Evolutionary conservation across 768 basidiomycete genomes (phyloP).

Genomic region (Tylopilus cervinicoccineus): DNA sequence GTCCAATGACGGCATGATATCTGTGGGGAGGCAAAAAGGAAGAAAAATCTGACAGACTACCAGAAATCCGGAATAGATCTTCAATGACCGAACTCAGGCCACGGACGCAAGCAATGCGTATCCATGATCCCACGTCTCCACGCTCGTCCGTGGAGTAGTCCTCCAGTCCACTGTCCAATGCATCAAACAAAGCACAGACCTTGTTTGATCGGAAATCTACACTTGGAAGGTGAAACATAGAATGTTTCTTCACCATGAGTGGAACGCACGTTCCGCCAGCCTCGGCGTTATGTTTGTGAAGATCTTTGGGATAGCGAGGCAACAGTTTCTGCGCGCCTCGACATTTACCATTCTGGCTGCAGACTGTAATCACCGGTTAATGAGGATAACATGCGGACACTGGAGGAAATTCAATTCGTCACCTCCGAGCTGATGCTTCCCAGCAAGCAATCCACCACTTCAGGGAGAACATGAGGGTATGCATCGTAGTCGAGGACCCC

Average conservation of each 20-base stretch:
- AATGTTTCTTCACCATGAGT: slow-evolving; percentile 6
- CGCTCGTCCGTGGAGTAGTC: slow-evolving; percentile 95
- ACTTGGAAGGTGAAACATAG: slow-evolving; percentile 9
- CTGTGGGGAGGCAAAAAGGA: slow-evolving; percentile 56
- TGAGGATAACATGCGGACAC: slow-evolving; percentile 17
- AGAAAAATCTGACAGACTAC: slow-evolving; percentile 42
- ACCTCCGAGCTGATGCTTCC: slow-evolving; percentile 55
- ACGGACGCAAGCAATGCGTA: slow-evolving; percentile 73
- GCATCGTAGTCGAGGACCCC: slow-evolving; percentile 64
- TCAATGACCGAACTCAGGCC: slow-evolving; percentile 55
- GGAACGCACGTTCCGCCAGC: slow-evolving; percentile 43
- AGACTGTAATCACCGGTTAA: slow-evolving; percentile 28
- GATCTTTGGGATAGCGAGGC: slow-evolving; percentile 43
- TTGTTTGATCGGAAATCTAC: slow-evolving; percentile 47
- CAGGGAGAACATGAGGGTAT: slow-evolving; percentile 49
- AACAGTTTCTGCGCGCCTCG: slow-evolving; percentile 59
- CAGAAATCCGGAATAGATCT: slow-evolving; percentile 46
- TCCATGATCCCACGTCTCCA: slow-evolving; percentile 96
- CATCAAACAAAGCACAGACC: slow-evolving; percentile 48
- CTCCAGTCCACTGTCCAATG: slow-evolving; percentile 65
- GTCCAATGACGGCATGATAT: slow-evolving; percentile 56
- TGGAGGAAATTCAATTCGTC: slow-evolving; percentile 23
- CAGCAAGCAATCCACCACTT: slow-evolving; percentile 56
- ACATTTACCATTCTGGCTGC: slow-evolving; percentile 40
- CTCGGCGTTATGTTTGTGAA: slow-evolving; percentile 41